Conservation (phyloP, 2,329 filamentous ascomycete species). For the Achaetomium macrosporum region DNA sequence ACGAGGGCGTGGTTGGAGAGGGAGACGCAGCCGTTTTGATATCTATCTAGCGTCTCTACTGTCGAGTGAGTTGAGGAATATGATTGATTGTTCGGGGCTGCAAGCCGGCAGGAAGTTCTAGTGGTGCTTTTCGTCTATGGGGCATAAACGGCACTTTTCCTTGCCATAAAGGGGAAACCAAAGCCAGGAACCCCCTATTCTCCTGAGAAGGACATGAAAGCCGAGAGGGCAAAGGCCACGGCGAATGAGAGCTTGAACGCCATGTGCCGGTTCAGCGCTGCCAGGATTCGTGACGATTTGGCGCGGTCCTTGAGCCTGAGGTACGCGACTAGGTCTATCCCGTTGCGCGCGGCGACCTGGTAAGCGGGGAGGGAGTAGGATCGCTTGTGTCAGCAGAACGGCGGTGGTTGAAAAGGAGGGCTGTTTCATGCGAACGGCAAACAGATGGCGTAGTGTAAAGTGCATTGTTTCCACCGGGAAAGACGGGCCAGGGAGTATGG, state of each 20-base stretch:
- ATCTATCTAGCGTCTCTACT: not conserved
- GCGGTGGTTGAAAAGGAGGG: not conserved
- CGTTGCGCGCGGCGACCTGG: slow-evolving; percentile 40
- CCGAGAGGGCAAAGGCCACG: slow-evolving; percentile 65
- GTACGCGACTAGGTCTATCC: slow-evolving; percentile 36
- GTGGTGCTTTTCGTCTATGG: not conserved
- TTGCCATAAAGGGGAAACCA: not conserved
- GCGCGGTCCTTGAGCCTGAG: slow-evolving; percentile 34
- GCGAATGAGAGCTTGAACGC: slow-evolving; percentile 66
- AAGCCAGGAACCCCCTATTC: too few species aligned
- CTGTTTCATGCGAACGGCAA: too few species aligned
- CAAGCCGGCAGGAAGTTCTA: too few species aligned
- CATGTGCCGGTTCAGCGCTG: slow-evolving; percentile 50
- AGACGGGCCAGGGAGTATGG: too few species aligned
- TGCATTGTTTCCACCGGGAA: too few species aligned
- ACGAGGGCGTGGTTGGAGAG: slow-evolving; percentile 76
- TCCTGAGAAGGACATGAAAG: slow-evolving; percentile 47
- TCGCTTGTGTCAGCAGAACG: not conserved
- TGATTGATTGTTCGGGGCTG: not conserved
- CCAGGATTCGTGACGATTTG: slow-evolving; percentile 37
- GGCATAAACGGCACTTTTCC: not conserved
- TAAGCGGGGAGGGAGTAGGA: not conserved
- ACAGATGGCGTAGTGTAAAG: too few species aligned
- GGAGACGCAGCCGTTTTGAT: slow-evolving; percentile 65
- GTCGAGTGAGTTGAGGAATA: too few species aligned